phyloP scores from a whole-genome alignment of 257 asterid species.

The Solanum tarapatanum region DNA sequence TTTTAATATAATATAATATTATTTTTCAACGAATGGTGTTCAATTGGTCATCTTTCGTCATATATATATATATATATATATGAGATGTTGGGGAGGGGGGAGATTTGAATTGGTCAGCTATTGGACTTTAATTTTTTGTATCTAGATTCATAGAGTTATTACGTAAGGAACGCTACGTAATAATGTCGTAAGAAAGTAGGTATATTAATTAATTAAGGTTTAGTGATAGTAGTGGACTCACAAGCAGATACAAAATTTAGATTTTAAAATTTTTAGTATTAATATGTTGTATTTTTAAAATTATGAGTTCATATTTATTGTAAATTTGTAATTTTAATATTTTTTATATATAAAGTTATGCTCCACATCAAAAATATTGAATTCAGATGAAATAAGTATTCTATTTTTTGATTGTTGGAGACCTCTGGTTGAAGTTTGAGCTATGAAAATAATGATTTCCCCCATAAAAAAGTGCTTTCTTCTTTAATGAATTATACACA shows the following conservation, averaged over 20 bases:
- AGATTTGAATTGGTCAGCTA: conserved; percentile 22
- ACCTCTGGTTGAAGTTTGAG: neutral
- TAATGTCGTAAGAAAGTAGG: neutral
- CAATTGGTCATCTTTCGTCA: no score
- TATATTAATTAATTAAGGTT: neutral
- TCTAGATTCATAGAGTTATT: neutral
- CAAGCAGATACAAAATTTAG: no score
- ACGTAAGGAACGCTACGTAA: neutral
- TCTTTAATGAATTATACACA: neutral
- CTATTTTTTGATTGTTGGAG: no score
- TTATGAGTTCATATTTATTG: neutral
- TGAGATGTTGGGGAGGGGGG: no score
- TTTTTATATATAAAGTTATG: neutral
- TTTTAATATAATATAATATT: no score
- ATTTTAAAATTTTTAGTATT: neutral
- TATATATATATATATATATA: no score
- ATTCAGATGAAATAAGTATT: neutral
- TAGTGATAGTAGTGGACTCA: neutral
- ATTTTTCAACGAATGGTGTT: no score
- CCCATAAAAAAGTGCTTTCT: neutral
- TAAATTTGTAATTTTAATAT: neutral
- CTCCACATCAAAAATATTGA: neutral
- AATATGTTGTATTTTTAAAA: neutral
- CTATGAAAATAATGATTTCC: no score
- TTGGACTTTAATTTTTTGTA: neutral